Evolutionary conservation across 805 yeast genomes (phyloP), one percentile per base, ranked within the genome.

Genomic region (Monosporozyma unispora): DNA sequence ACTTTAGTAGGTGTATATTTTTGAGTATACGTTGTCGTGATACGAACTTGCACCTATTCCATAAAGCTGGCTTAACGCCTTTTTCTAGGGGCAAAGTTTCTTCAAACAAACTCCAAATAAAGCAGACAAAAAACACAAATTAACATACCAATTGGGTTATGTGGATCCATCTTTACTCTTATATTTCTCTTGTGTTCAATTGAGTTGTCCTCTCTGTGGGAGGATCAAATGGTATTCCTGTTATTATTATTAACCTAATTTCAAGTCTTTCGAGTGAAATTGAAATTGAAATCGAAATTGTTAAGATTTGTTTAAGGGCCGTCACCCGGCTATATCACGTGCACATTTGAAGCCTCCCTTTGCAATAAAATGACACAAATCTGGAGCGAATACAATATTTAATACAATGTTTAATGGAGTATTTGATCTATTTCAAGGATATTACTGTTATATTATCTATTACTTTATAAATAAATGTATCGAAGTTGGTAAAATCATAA

Each of bases 401-500:
- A 3, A 31, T 31, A 31, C 35, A 31, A 31, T 31, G 14, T 14
- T 4, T 11, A n/a, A 14, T n/a, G n/a, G n/a, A n/a, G n/a, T 31
- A n/a, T n/a, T 16, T 12, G 12, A 12, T 12, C 14, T 14, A 14
- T 12, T 12, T 31, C 3, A 6, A 12, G 35, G n/a, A n/a, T n/a
- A n/a, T n/a, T n/a, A n/a, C n/a, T n/a, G n/a, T n/a, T n/a, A n/a
- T n/a, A n/a, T n/a, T n/a, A n/a, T n/a, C n/a, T n/a, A n/a, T n/a
- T n/a, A n/a, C n/a, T n/a, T n/a, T 14, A 31, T 12, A 31, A 2
- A 37, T 18, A 37, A 10, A 18, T 37, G 18, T 18, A 37, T 37
- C 16, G 21, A 18, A 8, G 5, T 18, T 18, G 8, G 9, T 9
- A n/a, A 7, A 31, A 7, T n/a, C 68, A 89, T 28, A 88, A 57